Percentiles rank a stretch among this genome's conserved stretches.
phyloP scores from a whole-genome alignment of 495 filamentous ascomycete species.

The Neurospora pannonica region DNA sequence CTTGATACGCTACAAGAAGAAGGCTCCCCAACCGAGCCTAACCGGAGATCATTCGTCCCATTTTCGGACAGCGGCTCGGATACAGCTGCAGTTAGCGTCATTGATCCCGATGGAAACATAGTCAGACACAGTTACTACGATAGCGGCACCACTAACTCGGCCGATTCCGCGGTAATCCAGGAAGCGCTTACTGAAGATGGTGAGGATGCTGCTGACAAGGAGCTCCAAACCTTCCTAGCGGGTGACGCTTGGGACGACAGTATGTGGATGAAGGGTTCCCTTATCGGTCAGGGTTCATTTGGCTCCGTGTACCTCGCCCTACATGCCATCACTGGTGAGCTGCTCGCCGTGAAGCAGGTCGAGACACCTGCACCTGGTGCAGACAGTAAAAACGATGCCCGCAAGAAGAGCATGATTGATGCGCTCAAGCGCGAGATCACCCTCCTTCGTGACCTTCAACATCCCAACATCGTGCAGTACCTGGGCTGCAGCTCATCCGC shows the following conservation, averaged over 20 bases:
- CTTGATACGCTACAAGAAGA: conserved; percentile 86
- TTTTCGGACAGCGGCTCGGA: conserved; percentile 73
- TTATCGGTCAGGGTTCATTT: conserved; percentile 96
- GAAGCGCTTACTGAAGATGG: conserved; percentile 74
- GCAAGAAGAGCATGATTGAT: conserved; percentile 96
- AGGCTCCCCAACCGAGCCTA: conserved; percentile 67
- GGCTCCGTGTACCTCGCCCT: conserved; percentile 93
- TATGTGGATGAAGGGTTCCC: conserved; percentile 97
- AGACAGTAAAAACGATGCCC: conserved; percentile 69
- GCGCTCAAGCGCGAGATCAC: conserved; percentile 94
- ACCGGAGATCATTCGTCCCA: conserved; percentile 92
- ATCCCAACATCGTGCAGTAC: conserved; percentile 97
- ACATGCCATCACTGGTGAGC: conserved; percentile 93
- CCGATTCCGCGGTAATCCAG: conserved; percentile 44
- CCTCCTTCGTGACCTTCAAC: conserved; percentile 85
- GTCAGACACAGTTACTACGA: conserved; percentile 73
- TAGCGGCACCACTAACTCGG: conserved; percentile 61
- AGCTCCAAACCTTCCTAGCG: conserved; percentile 70
- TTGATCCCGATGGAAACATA: conserved; percentile 64
- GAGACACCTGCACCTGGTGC: conserved; percentile 77
- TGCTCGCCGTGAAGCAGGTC: conserved; percentile 98
- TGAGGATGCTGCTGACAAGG: conserved; percentile 72
- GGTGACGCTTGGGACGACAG: conserved; percentile 90
- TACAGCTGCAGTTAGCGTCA: conserved; percentile 50
- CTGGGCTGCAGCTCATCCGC: conserved; percentile 87